Conservation (phyloP, 179 eudicot species). For the Patellifolia procumbens region DNA sequence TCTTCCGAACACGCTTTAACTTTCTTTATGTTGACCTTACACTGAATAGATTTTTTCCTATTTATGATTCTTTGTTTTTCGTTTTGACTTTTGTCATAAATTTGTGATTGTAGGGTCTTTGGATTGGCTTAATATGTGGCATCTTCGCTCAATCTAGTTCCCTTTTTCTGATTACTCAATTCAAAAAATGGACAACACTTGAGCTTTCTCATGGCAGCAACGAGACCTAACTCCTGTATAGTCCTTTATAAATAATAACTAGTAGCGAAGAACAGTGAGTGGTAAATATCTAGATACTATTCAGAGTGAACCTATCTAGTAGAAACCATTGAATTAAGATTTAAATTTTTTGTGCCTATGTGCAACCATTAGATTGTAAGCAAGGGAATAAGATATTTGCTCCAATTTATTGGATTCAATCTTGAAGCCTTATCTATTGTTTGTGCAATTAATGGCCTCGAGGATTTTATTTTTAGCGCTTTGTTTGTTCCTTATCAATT, state of each 20-base stretch:
- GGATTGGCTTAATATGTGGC: conserved; percentile 62
- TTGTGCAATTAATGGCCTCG: too few relatives aligned
- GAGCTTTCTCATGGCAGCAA: background rate
- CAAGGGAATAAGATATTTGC: too few relatives aligned
- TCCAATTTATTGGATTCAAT: background rate
- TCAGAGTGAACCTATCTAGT: too few relatives aligned
- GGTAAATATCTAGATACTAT: too few relatives aligned
- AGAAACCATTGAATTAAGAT: background rate
- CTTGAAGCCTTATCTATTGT: background rate
- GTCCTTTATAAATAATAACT: background rate
- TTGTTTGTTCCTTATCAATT: too few relatives aligned
- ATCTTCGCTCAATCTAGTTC: conserved; percentile 19
- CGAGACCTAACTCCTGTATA: background rate
- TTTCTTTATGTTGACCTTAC: background rate
- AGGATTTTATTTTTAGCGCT: too few relatives aligned
- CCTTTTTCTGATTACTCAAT: conserved; percentile 15
- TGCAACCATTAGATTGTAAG: too few relatives aligned
- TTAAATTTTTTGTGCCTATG: too few relatives aligned
- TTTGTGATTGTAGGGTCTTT: conserved; percentile 52
- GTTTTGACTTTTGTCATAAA: background rate
- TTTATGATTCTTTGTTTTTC: background rate
- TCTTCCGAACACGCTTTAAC: too few relatives aligned
- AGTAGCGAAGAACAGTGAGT: background rate
- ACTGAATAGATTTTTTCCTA: background rate
- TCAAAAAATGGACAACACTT: conserved; percentile 23